Percentiles rank a stretch among this genome's conserved stretches.
These are phyloP conservation scores for Mycena pura DNA, from an alignment of 768 basidiomycete genomes.

Conservation along the genomic window DNA sequence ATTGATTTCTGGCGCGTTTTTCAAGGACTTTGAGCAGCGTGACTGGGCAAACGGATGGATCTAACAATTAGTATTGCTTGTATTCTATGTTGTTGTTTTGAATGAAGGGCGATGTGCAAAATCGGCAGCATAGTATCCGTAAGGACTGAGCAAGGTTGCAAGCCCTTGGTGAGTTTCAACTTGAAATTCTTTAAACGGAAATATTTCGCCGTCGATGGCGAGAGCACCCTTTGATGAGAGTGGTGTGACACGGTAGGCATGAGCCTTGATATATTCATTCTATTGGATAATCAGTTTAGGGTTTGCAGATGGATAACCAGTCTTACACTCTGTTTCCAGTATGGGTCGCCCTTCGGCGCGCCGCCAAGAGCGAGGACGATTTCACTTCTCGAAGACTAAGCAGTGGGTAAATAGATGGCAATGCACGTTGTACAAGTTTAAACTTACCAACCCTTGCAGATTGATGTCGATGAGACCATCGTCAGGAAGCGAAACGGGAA, in stretches of 20 bases:
- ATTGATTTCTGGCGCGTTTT: slow-evolving; percentile 42
- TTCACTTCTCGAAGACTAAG: slow-evolving; percentile 56
- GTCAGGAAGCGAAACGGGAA: slow-evolving; percentile 80
- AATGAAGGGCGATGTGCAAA: slow-evolving; percentile 43
- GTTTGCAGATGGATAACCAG: slow-evolving; percentile 4
- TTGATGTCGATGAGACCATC: slow-evolving; percentile 81
- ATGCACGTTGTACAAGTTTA: neutral
- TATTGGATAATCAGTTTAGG: slow-evolving; percentile 5
- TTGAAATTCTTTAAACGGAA: slow-evolving; percentile 76
- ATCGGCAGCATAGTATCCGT: slow-evolving; percentile 65
- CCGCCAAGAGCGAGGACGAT: slow-evolving; percentile 64
- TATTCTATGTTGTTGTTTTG: slow-evolving; percentile 3
- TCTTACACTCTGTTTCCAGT: slow-evolving; percentile 67
- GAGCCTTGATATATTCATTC: slow-evolving; percentile 69
- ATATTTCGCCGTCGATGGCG: slow-evolving; percentile 80
- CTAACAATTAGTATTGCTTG: neutral
- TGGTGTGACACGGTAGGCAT: slow-evolving; percentile 76
- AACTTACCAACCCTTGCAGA: slow-evolving; percentile 64
- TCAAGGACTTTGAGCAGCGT: slow-evolving; percentile 40
- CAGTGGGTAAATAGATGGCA: neutral
- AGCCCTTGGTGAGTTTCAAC: slow-evolving; percentile 77
- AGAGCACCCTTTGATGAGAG: slow-evolving; percentile 58
- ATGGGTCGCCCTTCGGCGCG: slow-evolving; percentile 59
- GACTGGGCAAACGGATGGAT: slow-evolving; percentile 23
- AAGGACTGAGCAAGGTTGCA: slow-evolving; percentile 69